phyloP scores from a whole-genome alignment of 1,284 basidiomycete species.

The Coriolopsis trogii region DNA sequence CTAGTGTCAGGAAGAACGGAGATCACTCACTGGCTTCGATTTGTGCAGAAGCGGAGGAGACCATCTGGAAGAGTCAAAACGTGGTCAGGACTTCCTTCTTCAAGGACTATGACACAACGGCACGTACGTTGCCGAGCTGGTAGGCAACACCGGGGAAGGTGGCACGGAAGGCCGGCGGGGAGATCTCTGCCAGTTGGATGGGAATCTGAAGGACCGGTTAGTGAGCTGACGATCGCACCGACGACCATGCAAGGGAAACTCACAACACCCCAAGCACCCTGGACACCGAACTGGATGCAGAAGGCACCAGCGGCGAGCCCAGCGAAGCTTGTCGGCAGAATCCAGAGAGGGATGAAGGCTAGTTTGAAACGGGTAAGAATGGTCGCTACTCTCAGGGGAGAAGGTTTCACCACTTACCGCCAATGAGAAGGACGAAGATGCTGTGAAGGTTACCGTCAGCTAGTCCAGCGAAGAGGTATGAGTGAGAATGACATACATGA shows the following conservation, averaged over 20 bases:
- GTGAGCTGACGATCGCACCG: neutral
- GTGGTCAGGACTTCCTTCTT: too few relatives aligned
- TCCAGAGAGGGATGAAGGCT: constrained; percentile 84
- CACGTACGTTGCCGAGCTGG: constrained; percentile 73
- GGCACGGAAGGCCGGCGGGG: constrained; percentile 91
- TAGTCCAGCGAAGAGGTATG: neutral
- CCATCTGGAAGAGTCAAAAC: constrained; percentile 56
- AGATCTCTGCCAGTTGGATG: constrained; percentile 88
- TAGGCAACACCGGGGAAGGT: constrained; percentile 93
- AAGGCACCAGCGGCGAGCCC: constrained; percentile 79
- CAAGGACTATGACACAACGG: too few relatives aligned
- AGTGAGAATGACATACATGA: constrained; percentile 53
- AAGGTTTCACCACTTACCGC: constrained; percentile 31
- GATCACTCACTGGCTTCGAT: constrained; percentile 81
- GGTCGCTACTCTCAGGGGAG: neutral
- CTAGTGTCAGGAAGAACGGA: neutral
- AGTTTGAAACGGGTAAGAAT: neutral
- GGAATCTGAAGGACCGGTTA: constrained; percentile 55
- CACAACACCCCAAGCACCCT: constrained; percentile 83
- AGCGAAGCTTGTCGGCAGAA: constrained; percentile 70
- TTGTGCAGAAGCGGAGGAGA: constrained; percentile 86
- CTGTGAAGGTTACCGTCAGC: constrained; percentile 33
- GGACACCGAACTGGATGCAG: constrained; percentile 85
- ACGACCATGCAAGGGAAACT: constrained; percentile 3
- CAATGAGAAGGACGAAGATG: constrained; percentile 59